Conservation (phyloP, 768 basidiomycete species). For the Rhodotorula toruloides region DNA sequence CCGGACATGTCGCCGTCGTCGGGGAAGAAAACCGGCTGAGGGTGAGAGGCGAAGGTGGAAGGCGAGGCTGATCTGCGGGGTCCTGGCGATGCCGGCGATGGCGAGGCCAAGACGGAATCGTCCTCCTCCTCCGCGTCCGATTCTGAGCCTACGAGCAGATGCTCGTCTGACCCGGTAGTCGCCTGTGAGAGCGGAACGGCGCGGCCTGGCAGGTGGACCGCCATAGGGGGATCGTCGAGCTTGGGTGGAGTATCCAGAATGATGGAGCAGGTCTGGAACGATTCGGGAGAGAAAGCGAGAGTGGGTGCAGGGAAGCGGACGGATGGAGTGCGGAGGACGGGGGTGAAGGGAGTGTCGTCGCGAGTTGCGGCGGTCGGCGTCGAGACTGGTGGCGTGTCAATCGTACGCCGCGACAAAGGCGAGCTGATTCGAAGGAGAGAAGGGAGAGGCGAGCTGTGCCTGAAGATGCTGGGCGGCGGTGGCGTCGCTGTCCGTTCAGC, state of each 20-base stretch:
- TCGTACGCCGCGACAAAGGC: too few species aligned
- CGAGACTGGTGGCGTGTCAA: too few species aligned
- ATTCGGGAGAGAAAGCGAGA: conserved; percentile 7
- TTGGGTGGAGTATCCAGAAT: conserved; percentile 29
- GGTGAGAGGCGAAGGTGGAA: neutral
- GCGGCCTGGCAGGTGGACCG: conserved; percentile 4
- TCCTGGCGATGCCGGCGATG: neutral
- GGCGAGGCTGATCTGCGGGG: neutral
- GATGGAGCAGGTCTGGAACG: conserved; percentile 34
- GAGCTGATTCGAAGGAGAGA: neutral
- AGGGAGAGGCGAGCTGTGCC: neutral
- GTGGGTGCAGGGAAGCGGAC: conserved; percentile 8
- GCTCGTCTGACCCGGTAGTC: too few species aligned
- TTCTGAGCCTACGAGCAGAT: neutral
- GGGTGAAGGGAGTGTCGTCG: neutral
- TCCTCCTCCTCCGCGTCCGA: neutral
- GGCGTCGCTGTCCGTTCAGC: too few species aligned
- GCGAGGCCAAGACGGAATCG: neutral
- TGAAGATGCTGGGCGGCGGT: too few species aligned
- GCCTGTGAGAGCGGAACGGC: neutral
- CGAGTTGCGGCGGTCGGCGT: neutral
- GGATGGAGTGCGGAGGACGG: conserved; percentile 1
- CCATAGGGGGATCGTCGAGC: conserved; percentile 16
- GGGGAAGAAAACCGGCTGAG: conserved; percentile 13
- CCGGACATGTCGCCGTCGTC: neutral